Base-by-base conservation (phyloP, 108 stramenopile species). In the Cyclotella choctawhatcheeana region DNA sequence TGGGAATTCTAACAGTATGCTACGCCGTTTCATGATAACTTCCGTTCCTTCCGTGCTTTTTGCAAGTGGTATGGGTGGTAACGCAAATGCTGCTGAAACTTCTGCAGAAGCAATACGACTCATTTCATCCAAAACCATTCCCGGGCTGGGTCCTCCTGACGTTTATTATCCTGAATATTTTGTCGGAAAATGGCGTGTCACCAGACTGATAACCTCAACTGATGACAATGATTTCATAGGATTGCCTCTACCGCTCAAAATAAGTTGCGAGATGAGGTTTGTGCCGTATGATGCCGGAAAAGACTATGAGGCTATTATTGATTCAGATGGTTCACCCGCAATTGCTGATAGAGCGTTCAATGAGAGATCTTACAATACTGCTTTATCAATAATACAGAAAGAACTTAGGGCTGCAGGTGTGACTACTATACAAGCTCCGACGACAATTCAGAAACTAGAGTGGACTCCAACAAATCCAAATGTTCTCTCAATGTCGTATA, bases 311-410 rank as follows among this genome's bases (percentile, higher is more conserved):
- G 77, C 61, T 17, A 32, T 18, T 44, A 21, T 45, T 26, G 18
- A 35, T n/a, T 10, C 45, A 16, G 66, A 65, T 51, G 53, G 27
- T 64, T 60, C 64, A 50, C 64, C 79, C 0, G 89, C 85, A 26
- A 82, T 93, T 32, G 90, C 93, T 2, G 93, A 93, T 65, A 71
- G 93, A 32, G 79, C 83, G n/a, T 87, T 79, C 71, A 93, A 93
- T 70, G 86, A 88, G 69, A 76, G 62, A 32, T 81, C 82, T 0
- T 77, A 83, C 34, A 72, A 89, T 48, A 32, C 43, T 17, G 83
- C 89, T 24, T 26, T 76, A 7, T 60, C 56, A 5, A 24, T 37
- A 31, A 64, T 44, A 17, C 33, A 58, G 20, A 30, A 79, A 27
- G 27, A 44, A 44, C 29, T 55, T 5, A 25, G 58, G 25, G 44